A percentile compares a stretch with the other conserved stretches of the same genome.
These are phyloP conservation scores for Phytophthora capsici DNA, from an alignment of 352 stramenopile genomes.

Conservation along the genomic window DNA sequence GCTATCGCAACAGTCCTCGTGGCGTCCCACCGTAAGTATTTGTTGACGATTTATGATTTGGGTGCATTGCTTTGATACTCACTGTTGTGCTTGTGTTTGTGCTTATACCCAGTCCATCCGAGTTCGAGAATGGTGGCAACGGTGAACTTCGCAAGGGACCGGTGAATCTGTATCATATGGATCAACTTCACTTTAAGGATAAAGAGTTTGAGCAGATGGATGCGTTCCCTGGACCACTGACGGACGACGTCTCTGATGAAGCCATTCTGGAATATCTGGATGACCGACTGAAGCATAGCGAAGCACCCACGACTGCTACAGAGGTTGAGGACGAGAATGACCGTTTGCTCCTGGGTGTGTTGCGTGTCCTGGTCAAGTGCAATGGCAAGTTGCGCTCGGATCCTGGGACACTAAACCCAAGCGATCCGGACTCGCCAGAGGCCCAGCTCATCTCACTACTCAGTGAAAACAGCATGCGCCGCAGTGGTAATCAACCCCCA, in stretches of 20 bases:
- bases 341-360: slow-evolving; percentile 68
- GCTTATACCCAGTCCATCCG: slow-evolving; percentile 43
- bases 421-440: slow-evolving; percentile 67
- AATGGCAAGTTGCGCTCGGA: slow-evolving; percentile 80
- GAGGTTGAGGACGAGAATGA: slow-evolving; percentile 64
- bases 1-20: slow-evolving; percentile 72
- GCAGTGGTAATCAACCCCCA: slow-evolving; percentile 51
- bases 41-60: background rate
- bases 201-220: slow-evolving; percentile 73
- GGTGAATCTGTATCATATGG: slow-evolving; percentile 81
- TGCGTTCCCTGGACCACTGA: slow-evolving; percentile 79
- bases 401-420: slow-evolving; percentile 39
- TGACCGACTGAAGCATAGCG: slow-evolving; percentile 53
- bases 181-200: slow-evolving; percentile 78
- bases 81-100: slow-evolving; percentile 10
- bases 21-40: slow-evolving; percentile 52
- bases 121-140: slow-evolving; percentile 58
- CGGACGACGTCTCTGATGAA: slow-evolving; percentile 66
- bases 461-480: slow-evolving; percentile 71
- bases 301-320: slow-evolving; percentile 14
- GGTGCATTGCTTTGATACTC: slow-evolving; percentile 15
- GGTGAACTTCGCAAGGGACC: slow-evolving; percentile 82
- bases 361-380: slow-evolving; percentile 78
- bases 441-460: slow-evolving; percentile 71
- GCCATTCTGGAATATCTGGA: slow-evolving; percentile 73